Base-by-base conservation (phyloP, 108 stramenopile genomes). In the Fragilaria crotonensis region DNA sequence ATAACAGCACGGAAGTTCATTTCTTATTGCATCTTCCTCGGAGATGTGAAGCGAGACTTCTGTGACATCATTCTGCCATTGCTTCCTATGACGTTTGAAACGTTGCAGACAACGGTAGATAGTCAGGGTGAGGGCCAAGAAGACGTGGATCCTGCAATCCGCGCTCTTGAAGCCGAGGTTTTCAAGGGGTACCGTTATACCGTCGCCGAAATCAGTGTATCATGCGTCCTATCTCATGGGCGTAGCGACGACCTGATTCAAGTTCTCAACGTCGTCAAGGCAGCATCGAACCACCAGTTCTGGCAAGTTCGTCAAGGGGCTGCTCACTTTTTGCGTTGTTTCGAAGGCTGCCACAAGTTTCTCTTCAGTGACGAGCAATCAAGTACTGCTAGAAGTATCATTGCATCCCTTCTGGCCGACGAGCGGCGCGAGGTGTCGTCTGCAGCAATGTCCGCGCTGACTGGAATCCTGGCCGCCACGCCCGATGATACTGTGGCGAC, bases 291-390 rank as follows among this genome's bases (percentile, higher is more conserved):
- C 30, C 83, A 90, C 56, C 64, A 74, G 11, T 75, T 50, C 28
- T 94, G 93, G 93, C 93, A 94, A 71, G 80, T 94, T 31, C 79
- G 93, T 26, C 93, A 91, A 49, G 89, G 85, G 11, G 58, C 75
- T 28, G 83, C 85, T 36, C 77, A 89, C 61, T 91, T 94, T 59
- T 60, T 94, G 46, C 70, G 85, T 27, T 84, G 85, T 57, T 94
- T 91, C 48, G 86, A 91, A 59, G 87, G 85, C 21, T 61, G 66
- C 17, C 89, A 94, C 58, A 91, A 89, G 57, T 91, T 89, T 54
- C 67, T 91, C 0, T 80, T 94, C 14, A 60, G 74, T 7, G 59
- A 63, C 9, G 73, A 86, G 23, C 84, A 89, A 23, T 70, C 72
- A 11, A 61, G 66, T 1, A 67, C 48, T 45, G 63, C 76, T 1